Base-by-base conservation (phyloP, 331 rosid genomes). In the Rosa hybrid region DNA sequence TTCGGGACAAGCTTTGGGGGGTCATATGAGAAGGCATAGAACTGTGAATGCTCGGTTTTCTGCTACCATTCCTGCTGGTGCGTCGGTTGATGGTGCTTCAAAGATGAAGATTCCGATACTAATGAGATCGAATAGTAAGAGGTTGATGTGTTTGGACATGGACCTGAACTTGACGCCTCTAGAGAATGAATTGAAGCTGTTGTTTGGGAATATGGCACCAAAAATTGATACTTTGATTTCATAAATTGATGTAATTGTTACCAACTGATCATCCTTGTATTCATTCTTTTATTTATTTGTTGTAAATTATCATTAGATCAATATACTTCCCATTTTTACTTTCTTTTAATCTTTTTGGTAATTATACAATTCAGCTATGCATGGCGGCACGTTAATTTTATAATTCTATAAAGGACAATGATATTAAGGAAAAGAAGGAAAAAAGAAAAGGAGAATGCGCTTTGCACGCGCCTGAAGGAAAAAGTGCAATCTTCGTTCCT, bases 161-260 rank as follows among this genome's bases (percentile, higher is more conserved):
- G 70, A 64, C 41, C 70, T 64, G 42, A 64, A 64, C 44, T 14
- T 64, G 70, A 64, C 70, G 44, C 70, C 70, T 25, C 14, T 64
- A 30, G 70, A 64, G 70, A 64, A 64, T 64, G 70, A 64, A 44
- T 12, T 64, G 44, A 27, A 14, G 44, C 18, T 64, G 44, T 27
- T 63, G 69, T 64, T 64, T 64, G 70, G 70, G 70, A 64, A 64
- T 6, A 64, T 0, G 44, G 44, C 44, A 13, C 70, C 70, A 64
- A 30, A 64, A 64, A 0, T 64, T 30, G 44, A 27, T 30, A 13
- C 44, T 64, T 30, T 64, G n/a, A 12, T 64, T 64, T 64, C 11
- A 12, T 64, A 64, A 8, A 12, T 30, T 64, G 70, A 20, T 63
- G 42, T 25, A 63, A 25, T 25, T 62, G 8, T 4, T 18, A 64